These are phyloP conservation scores for Candolleomyces efflorescens DNA, from an alignment of 768 basidiomycete species.

Conservation along the genomic window DNA sequence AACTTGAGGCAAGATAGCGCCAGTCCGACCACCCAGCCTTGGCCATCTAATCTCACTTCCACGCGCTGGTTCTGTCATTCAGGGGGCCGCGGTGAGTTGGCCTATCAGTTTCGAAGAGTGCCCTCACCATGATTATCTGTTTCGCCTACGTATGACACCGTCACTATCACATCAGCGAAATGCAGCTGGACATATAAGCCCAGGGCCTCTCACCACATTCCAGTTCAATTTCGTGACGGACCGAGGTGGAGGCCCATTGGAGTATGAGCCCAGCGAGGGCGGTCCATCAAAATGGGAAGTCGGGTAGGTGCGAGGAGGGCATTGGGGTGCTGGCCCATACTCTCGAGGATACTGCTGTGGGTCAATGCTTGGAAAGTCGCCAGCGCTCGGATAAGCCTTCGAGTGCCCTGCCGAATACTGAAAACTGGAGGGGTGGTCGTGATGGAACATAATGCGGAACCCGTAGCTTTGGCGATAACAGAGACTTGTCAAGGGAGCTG, in stretches of 20 bases:
- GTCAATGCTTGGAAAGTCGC: background rate
- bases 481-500: background rate
- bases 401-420: background rate
- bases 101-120: background rate
- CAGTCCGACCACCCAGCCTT: conserved; percentile 19
- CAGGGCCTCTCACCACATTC: background rate
- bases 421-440: background rate
- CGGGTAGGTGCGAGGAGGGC: conserved; percentile 1
- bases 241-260: background rate
- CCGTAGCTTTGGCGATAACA: background rate
- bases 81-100: background rate
- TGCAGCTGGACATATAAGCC: no score
- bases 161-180: background rate
- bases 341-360: background rate
- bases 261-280: background rate
- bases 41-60: conserved; percentile 14
- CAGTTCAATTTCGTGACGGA: background rate
- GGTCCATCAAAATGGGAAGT: background rate
- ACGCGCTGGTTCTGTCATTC: conserved; percentile 13
- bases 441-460: background rate
- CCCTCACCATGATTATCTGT: background rate
- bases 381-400: background rate
- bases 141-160: background rate
- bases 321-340: conserved; percentile 1
- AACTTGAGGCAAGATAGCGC: conserved; percentile 14